A percentile compares a stretch with the other conserved stretches of the same genome.
phyloP scores from a whole-genome alignment of 2,329 filamentous ascomycete species.

The Alternaria arborescens region DNA sequence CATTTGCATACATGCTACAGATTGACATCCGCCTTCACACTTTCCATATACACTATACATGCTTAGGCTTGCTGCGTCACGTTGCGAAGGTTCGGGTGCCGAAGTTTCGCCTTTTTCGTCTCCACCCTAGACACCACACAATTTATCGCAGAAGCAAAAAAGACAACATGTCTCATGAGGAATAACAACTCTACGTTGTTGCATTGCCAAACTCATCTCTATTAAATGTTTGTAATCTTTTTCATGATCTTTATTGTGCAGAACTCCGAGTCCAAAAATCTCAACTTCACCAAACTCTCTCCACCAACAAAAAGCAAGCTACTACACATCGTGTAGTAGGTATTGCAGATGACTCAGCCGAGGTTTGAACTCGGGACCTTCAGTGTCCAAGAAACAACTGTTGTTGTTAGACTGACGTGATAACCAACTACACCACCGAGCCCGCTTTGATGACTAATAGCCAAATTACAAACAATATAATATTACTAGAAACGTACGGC shows the following conservation, averaged over 20 bases:
- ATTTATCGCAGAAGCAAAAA: not conserved
- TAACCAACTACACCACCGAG: slow-evolving; percentile 58
- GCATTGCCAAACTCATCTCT: not conserved
- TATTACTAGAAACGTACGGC: not conserved
- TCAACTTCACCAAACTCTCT: not conserved
- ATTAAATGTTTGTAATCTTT: not conserved
- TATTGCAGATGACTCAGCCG: slow-evolving; percentile 22
- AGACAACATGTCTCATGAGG: too few relatives aligned
- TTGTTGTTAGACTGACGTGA: slow-evolving; percentile 57
- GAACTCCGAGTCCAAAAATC: not conserved
- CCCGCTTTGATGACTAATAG: slow-evolving; percentile 12
- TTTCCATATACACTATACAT: not conserved
- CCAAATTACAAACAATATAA: accelerated
- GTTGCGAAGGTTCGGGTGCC: not conserved
- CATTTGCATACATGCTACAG: not conserved
- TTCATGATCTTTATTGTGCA: not conserved
- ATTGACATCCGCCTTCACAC: accelerated
- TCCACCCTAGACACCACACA: not conserved
- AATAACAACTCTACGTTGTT: not conserved
- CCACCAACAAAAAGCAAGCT: not conserved
- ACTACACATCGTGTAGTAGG: not conserved
- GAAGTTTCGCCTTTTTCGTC: slow-evolving; percentile 3
- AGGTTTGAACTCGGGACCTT: slow-evolving; percentile 29
- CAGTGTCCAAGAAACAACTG: slow-evolving; percentile 14
- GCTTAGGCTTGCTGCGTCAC: not conserved